Base-by-base conservation (phyloP, 2,329 filamentous ascomycete species). In the Coniosporium tulheliwenetii region DNA sequence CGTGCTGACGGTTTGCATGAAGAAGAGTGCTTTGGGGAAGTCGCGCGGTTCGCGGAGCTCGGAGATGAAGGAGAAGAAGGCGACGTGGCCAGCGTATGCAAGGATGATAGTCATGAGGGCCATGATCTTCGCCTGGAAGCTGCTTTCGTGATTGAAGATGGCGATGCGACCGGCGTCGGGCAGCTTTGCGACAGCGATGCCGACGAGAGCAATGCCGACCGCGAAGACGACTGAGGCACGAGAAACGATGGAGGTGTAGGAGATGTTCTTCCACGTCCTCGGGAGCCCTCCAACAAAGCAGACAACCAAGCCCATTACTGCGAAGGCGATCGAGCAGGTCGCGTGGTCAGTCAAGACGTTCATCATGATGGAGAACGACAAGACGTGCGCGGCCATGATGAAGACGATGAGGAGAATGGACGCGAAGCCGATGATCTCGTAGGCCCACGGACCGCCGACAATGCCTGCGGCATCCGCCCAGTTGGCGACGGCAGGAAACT, bases 301-400 rank as follows among this genome's bases (percentile, higher is more conserved):
- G 3, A 82, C 44, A 4, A 69, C 50, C 45, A 77, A 51, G 0
- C 75, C 77, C 1, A 77, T 61, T n/a, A 77, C 62, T 3, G 69
- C 72, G 60, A 75, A 82, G 1, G 75, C 63, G 42, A 82, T 73
- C 3, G 75, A 77, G 56, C 78, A 83, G 0, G 70, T 67, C 0
- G 66, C 71, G 45, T 79, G 69, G 3, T 71, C 56, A 4, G 76
- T 77, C 39, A 84, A 64, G 39, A 69, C 75, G 49, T 77, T 77
- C 58, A 83, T 72, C 48, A 79, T 79, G 50, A 83, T 78, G 30
- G 70, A 71, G 47, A 82, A 82, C 0, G 78, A 81, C 45, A 84
- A 62, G 39, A 81, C 66, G 58, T 85, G 81, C n/a, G 77, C 80
- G 30, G 72, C 77, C 58, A 80, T 77, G 49, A 81, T 70, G 59